A percentile compares a stretch with the other conserved stretches of the same genome.
These are phyloP conservation scores for Ananas comosus DNA, from an alignment of 176 grass and related monocot genomes.

Conservation along the genomic window DNA sequence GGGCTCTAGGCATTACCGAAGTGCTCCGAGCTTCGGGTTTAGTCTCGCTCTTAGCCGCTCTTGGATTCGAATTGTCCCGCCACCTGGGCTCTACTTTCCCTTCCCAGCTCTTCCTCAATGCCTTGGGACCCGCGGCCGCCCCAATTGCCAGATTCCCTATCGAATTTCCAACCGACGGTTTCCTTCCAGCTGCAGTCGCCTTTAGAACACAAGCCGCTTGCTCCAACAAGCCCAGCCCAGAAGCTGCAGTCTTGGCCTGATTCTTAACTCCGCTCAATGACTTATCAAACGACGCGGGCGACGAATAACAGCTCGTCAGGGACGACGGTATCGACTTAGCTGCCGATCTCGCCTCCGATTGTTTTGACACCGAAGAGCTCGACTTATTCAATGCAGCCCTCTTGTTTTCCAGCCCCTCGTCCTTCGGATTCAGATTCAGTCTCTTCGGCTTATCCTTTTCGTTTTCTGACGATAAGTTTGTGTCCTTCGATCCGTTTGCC, in stretches of 20 bases:
- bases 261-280: slow-evolving; percentile 20
- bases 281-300: slow-evolving; percentile 25
- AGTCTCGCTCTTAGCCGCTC: slow-evolving; percentile 18
- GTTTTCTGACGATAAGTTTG: slow-evolving; percentile 4
- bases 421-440: slow-evolving; percentile 15
- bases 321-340: slow-evolving; percentile 34
- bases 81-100: slow-evolving; percentile 32
- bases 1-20: slow-evolving; percentile 12
- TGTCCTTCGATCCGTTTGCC: neutral
- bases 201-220: slow-evolving; percentile 30
- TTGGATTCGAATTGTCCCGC: slow-evolving; percentile 25
- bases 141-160: slow-evolving; percentile 11
- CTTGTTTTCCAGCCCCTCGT: slow-evolving; percentile 22
- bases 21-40: slow-evolving; percentile 35
- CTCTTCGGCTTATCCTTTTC: slow-evolving; percentile 26
- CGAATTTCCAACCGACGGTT: slow-evolving; percentile 15
- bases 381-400: slow-evolving; percentile 13
- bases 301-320: slow-evolving; percentile 19
- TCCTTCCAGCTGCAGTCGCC: slow-evolving; percentile 23
- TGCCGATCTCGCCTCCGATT: slow-evolving; percentile 15
- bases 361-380: slow-evolving; percentile 30
- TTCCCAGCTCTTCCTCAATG: slow-evolving; percentile 36
- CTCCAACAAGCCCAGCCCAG: slow-evolving; percentile 30
- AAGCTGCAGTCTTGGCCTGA: slow-evolving; percentile 20
- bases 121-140: slow-evolving; percentile 18